phyloP scores from a whole-genome alignment of 2,329 filamentous ascomycete genomes.

The Xylariaceae sp. region DNA sequence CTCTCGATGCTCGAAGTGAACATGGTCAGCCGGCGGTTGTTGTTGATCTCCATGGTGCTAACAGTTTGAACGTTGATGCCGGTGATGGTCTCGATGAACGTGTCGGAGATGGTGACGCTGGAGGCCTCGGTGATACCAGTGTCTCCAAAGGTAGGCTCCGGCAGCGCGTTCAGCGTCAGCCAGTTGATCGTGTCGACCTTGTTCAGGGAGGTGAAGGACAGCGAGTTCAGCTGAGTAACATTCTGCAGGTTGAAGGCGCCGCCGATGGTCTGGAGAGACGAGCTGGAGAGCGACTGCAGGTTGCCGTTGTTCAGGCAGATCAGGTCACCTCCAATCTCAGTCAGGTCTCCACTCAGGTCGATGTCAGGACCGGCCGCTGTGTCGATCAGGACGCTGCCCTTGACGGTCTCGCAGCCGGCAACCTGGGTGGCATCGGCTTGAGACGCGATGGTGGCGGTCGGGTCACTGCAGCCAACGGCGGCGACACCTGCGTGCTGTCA shows the following conservation, averaged over 20 bases:
- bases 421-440: constrained; percentile 54
- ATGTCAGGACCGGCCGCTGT: constrained; percentile 49
- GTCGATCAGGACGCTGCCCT: constrained; percentile 61
- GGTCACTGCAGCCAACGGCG: constrained; percentile 25
- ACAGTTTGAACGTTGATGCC: constrained; percentile 76
- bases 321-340: constrained; percentile 47
- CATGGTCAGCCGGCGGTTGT: constrained; percentile 73
- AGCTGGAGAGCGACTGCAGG: constrained; percentile 55
- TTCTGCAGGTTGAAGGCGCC: constrained; percentile 63
- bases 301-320: constrained; percentile 52
- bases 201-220: constrained; percentile 60
- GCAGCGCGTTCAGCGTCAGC: constrained; percentile 59
- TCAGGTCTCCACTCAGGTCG: constrained; percentile 50
- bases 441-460: constrained; percentile 52
- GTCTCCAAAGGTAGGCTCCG: constrained; percentile 39
- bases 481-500: constrained; percentile 16
- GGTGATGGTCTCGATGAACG: constrained; percentile 67
- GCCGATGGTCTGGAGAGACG: constrained; percentile 56
- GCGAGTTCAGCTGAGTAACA: constrained; percentile 58
- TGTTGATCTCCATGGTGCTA: constrained; percentile 71
- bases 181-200: constrained; percentile 62
- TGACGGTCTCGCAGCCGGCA: constrained; percentile 57
- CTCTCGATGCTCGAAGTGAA: constrained; percentile 74
- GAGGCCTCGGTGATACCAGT: constrained; percentile 57
- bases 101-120: constrained; percentile 75